These are phyloP conservation scores for Rhizopus microsporus DNA, from an alignment of 371 early-diverging fungal genomes.

Conservation along the genomic window DNA sequence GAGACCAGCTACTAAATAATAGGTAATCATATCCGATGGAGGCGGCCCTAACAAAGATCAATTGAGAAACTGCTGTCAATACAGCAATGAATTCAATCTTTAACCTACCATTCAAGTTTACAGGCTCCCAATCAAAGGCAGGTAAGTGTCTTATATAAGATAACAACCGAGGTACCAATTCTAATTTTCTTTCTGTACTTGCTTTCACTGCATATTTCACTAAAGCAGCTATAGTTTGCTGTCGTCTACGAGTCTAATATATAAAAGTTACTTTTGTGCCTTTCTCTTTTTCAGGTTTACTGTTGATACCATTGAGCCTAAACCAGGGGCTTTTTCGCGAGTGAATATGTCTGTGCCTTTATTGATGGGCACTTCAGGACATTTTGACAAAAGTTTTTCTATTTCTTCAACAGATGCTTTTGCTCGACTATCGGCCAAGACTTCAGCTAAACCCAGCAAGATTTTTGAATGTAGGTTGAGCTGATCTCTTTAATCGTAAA, in stretches of 20 bases:
- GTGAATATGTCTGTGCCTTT: conserved; percentile 26
- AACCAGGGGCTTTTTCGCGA: conserved; percentile 16
- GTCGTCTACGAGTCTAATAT: conserved; percentile 47
- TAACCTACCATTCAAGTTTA: conserved; percentile 30
- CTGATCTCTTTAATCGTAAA: conserved; percentile 20
- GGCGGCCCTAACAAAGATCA: conserved; percentile 19
- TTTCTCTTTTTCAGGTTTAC: neutral
- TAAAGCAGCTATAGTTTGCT: conserved; percentile 49
- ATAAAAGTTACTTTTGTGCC: neutral
- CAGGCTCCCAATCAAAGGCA: conserved; percentile 36
- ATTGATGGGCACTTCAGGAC: conserved; percentile 41
- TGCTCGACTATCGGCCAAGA: conserved; percentile 53
- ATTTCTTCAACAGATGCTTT: conserved; percentile 39
- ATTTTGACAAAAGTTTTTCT: conserved; percentile 34
- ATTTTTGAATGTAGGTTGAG: conserved; percentile 59
- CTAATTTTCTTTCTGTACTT: conserved; percentile 21
- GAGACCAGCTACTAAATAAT: conserved; percentile 45
- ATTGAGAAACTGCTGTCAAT: neutral
- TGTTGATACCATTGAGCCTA: conserved; percentile 27
- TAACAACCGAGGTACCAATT: conserved; percentile 36
- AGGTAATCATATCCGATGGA: conserved; percentile 47
- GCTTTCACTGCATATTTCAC: conserved; percentile 47
- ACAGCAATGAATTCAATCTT: neutral
- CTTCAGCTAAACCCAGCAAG: conserved; percentile 61
- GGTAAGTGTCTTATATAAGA: conserved; percentile 39